Evolutionary conservation across 106 monocot species (phyloP), one percentile per base, ranked within the genome.

Genomic region (Chionographis japonica): DNA sequence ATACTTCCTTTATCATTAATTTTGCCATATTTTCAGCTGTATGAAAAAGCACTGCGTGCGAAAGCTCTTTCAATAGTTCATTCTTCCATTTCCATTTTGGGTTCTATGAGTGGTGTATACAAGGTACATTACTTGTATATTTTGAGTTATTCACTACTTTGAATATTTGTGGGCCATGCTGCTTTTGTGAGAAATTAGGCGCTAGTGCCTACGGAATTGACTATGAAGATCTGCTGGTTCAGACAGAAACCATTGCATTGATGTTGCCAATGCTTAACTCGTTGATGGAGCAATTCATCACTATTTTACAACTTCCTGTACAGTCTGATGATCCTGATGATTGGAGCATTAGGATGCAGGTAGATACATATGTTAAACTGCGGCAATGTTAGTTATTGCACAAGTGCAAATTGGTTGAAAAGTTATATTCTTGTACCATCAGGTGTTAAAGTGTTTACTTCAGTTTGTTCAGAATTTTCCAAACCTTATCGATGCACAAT

Each of bases 341-440:
- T 52, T 97, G 97, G 97, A 80, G 79, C 80, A 73, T 97, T 52
- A 86, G 76, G 54, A 92, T 92, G 92, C 92, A 97, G 92, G 97
- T 97, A 73, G 11, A 64, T 76, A 11, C 37, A 7, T 61, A 3
- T 56, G 40, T 69, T 69, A 9, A 4, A 17, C 12, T 63, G 39
- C 4, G 43, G 18, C 43, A 51, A 39, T 53, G 14, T 58, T 40
- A 6, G 11, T n/a, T 51, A 6, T 17, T 9, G 7, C 37, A 35
- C 59, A 15, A 13, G 59, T 65, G 4, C 20, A 16, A 50, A 20
- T 18, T 66, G 36, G 58, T 74, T 74, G 59, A 66, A 39, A 27
- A 20, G 37, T 61, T 3, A 52, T 52, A 38, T 52, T 42, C 8
- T 53, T 61, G 4, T 14, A 46, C 61, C 19, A 59, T 66, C 79